These are phyloP conservation scores for Xylariales sp. DNA, from an alignment of 2,329 filamentous ascomycete species.

Conservation along the genomic window DNA sequence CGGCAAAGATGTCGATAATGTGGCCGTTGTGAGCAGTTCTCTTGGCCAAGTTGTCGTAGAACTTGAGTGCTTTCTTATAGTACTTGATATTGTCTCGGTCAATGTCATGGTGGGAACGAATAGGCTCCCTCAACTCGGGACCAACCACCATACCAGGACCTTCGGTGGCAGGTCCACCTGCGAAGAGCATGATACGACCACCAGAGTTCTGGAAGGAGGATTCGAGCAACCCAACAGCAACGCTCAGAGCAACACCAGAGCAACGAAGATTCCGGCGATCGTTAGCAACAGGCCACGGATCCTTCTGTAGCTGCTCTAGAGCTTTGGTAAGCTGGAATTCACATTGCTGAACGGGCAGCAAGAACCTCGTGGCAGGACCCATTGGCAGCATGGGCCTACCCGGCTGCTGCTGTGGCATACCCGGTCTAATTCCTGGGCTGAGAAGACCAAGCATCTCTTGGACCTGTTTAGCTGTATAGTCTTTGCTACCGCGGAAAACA, in stretches of 20 bases:
- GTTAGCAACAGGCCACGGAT: conserved; percentile 95
- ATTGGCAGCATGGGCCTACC: conserved; percentile 70
- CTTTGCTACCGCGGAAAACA: conserved; percentile 96
- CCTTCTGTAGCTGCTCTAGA: conserved; percentile 90
- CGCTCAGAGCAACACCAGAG: conserved; percentile 93
- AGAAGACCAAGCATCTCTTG: conserved; percentile 95
- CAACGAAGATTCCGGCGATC: conserved; percentile 88
- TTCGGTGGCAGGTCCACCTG: conserved; percentile 90
- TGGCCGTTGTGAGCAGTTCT: conserved; percentile 94
- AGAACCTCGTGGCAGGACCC: conserved; percentile 81
- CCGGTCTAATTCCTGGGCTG: conserved; percentile 68
- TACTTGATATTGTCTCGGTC: conserved; percentile 99
- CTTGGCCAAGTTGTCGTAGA: conserved; percentile 93
- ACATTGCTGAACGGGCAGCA: conserved; percentile 90
- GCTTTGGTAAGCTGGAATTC: conserved; percentile 97
- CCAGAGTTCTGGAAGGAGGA: conserved; percentile 94
- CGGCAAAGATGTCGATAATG: conserved; percentile 95
- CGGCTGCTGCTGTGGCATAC: conserved; percentile 67
- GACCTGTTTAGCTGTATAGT: conserved; percentile 97
- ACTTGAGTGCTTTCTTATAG: conserved; percentile 96
- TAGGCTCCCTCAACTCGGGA: conserved; percentile 90
- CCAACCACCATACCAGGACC: conserved; percentile 96
- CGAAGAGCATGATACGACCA: conserved; percentile 94
- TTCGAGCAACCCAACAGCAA: conserved; percentile 88
- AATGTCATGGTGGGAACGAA: conserved; percentile 97